These are phyloP conservation scores for Metschnikowia baotianmanensis DNA, from an alignment of 805 yeast species.

Conservation along the genomic window DNA sequence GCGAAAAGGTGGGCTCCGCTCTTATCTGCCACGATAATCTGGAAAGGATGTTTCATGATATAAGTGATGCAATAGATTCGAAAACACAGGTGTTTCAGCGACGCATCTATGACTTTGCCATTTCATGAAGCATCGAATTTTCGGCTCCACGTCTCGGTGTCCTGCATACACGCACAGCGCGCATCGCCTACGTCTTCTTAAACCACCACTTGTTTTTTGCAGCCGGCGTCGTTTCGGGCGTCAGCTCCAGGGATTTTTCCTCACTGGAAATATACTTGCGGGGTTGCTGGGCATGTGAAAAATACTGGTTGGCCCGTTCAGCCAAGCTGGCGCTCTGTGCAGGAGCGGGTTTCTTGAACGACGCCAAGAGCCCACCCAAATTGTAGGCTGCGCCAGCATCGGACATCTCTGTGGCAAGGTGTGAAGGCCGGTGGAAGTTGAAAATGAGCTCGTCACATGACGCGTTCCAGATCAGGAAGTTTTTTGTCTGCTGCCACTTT, in stretches of 20 bases:
- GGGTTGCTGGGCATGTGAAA: slow-evolving; percentile 18
- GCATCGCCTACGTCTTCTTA: slow-evolving; percentile 9
- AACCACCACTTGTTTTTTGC: slow-evolving; percentile 20
- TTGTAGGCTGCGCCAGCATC: slow-evolving; percentile 14
- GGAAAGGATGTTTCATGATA: slow-evolving; percentile 71
- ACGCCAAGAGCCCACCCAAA: slow-evolving; percentile 14
- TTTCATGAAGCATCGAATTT: slow-evolving; percentile 1
- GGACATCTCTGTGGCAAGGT: slow-evolving; percentile 27
- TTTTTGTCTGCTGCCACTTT: slow-evolving; percentile 34
- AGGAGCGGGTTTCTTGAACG: slow-evolving; percentile 17
- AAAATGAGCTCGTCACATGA: slow-evolving; percentile 44
- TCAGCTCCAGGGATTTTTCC: not conserved
- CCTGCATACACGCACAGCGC: slow-evolving; percentile 9
- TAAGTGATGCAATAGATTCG: too few relatives aligned
- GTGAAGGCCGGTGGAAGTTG: slow-evolving; percentile 42
- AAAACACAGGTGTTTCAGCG: too few relatives aligned
- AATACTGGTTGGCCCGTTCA: slow-evolving; percentile 15
- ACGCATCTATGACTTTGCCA: not conserved
- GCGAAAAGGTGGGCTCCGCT: slow-evolving; percentile 51
- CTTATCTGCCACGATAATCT: slow-evolving; percentile 46
- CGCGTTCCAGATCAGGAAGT: slow-evolving; percentile 39
- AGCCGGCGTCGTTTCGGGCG: not conserved
- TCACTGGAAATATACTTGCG: slow-evolving; percentile 16
- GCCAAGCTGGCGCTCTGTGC: slow-evolving; percentile 4
- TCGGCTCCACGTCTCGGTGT: slow-evolving; percentile 11